Conservation (phyloP, 2,329 filamentous ascomycete species). For the Cryphonectria radicalis region DNA sequence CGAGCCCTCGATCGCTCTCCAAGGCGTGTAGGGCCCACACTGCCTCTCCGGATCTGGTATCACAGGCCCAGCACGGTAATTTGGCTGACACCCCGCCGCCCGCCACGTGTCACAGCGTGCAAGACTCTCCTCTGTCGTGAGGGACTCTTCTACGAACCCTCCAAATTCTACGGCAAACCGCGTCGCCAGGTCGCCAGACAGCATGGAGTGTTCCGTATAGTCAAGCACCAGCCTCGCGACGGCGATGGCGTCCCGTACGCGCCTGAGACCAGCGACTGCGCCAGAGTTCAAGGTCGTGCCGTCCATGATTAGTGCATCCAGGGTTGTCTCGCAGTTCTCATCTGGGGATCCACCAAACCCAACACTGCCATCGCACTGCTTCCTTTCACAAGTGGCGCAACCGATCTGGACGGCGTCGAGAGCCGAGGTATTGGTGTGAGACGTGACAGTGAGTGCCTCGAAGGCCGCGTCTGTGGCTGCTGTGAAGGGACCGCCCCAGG, state of each 20-base stretch:
- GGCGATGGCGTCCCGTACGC: conserved; percentile 52
- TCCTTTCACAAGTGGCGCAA: conserved; percentile 54
- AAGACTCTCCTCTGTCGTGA: conserved; percentile 47
- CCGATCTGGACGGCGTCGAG: conserved; percentile 58
- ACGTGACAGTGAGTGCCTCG: conserved; percentile 37
- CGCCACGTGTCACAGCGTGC: conserved; percentile 50
- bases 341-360: conserved; percentile 60
- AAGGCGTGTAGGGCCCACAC: conserved; percentile 54
- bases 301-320: conserved; percentile 64
- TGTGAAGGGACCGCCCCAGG: conserved; percentile 58
- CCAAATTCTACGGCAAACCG: conserved; percentile 53
- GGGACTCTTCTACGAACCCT: conserved; percentile 51
- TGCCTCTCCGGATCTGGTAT: conserved; percentile 45
- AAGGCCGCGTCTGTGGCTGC: conserved; percentile 57
- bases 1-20: conserved; percentile 27
- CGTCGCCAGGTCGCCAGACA: conserved; percentile 58
- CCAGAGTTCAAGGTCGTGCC: conserved; percentile 57
- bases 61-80: conserved; percentile 52
- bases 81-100: conserved; percentile 49
- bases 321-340: conserved; percentile 60
- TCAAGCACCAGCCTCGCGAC: conserved; percentile 57
- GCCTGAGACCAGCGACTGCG: conserved; percentile 55
- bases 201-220: conserved; percentile 53
- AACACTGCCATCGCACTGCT: conserved; percentile 59
- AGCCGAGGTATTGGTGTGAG: conserved; percentile 36